Percentiles rank a stretch among this genome's conserved stretches.
Evolutionary conservation across 148 eudicot species (phyloP).

Genomic region (Amaranthus palmeri): DNA sequence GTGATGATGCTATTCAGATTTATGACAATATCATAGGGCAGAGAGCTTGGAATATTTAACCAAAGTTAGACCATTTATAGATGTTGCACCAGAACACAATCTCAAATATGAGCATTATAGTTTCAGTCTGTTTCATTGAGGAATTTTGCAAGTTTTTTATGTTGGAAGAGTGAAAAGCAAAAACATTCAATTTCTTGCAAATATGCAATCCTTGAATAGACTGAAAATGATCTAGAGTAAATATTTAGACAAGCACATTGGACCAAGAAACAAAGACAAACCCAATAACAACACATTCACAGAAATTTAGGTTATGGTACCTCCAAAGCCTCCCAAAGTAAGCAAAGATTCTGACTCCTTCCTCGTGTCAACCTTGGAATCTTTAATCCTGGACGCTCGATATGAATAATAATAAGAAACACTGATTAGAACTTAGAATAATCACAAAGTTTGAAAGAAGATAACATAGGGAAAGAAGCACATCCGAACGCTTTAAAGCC

Average conservation of each 20-base stretch:
- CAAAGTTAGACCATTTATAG: background rate
- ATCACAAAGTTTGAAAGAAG: too few species aligned
- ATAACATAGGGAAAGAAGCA: background rate
- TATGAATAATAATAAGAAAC: conserved; percentile 8
- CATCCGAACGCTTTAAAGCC: background rate
- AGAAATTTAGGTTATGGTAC: too few species aligned
- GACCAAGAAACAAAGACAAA: conserved; percentile 9
- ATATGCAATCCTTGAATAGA: background rate
- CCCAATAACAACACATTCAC: background rate
- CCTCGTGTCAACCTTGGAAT: background rate
- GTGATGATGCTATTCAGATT: background rate
- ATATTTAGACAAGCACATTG: background rate
- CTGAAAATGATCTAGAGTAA: background rate
- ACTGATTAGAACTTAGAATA: background rate
- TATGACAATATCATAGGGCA: background rate
- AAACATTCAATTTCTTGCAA: background rate
- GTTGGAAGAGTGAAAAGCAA: conserved; percentile 1
- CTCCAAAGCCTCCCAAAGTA: conserved; percentile 7
- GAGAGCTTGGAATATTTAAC: background rate
- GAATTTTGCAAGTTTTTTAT: background rate
- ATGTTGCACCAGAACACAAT: background rate
- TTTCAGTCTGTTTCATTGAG: background rate
- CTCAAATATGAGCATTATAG: background rate
- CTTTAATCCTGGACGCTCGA: conserved; percentile 13
- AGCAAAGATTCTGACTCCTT: conserved; percentile 6